Evolutionary conservation across 2,329 filamentous ascomycete species (phyloP).

Genomic region (Curvularia sp.): DNA sequence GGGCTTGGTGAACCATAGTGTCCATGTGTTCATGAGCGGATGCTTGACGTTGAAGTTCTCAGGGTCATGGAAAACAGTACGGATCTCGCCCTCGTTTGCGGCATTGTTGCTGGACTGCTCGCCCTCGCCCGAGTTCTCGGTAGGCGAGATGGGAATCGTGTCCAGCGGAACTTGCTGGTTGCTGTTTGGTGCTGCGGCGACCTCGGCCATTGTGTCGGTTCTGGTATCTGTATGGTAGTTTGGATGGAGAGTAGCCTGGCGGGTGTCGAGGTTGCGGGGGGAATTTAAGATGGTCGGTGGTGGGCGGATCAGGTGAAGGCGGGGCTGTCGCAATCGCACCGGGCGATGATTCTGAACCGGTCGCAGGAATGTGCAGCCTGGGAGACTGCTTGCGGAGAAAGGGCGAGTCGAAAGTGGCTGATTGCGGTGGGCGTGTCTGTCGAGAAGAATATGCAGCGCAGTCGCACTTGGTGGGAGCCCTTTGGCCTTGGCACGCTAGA

Average conservation of each 20-base stretch:
- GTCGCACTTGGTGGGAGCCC: constrained; percentile 27
- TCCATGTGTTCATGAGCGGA: constrained; percentile 96
- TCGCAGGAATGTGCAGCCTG: constrained; percentile 30
- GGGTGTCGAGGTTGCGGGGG: constrained; percentile 22
- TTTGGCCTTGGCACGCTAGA: constrained; percentile 25
- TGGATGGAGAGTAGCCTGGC: constrained; percentile 9
- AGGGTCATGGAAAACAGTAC: constrained; percentile 97
- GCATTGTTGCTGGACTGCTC: constrained; percentile 53
- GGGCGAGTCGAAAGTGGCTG: constrained; percentile 19
- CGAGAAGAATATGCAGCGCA: constrained; percentile 37
- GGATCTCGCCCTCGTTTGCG: constrained; percentile 63
- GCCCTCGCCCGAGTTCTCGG: constrained; percentile 54
- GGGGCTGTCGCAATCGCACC: constrained; percentile 44
- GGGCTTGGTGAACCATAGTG: constrained; percentile 99
- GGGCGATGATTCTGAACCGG: constrained; percentile 39
- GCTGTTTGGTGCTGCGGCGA: constrained; percentile 49
- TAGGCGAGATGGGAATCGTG: constrained; percentile 64
- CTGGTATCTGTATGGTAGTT: constrained; percentile 9
- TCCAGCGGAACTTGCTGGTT: constrained; percentile 61
- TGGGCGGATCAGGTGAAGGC: constrained; percentile 25
- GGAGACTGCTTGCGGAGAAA: constrained; percentile 21
- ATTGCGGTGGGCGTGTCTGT: constrained; percentile 30
- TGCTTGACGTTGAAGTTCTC: constrained; percentile 99
- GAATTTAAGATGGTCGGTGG: constrained; percentile 26
- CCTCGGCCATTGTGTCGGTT: constrained; percentile 46